Conservation (phyloP, 164 flowering plant genomes). For the Annona cherimola region DNA sequence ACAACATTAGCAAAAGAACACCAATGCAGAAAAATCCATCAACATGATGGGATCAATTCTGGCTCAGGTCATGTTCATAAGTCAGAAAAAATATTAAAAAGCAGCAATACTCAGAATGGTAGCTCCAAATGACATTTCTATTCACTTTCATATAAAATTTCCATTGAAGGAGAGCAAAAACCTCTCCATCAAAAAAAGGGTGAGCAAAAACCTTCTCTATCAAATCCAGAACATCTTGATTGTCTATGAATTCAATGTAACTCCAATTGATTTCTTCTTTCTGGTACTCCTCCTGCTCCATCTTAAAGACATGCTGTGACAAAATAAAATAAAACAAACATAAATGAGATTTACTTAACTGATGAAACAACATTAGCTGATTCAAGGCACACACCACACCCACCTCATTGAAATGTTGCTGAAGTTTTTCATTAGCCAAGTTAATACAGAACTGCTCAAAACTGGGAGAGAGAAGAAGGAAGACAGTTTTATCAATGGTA, state of each 20-base stretch:
- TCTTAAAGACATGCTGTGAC: constrained; percentile 90
- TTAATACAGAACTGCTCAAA: constrained; percentile 98
- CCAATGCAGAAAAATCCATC: background rate
- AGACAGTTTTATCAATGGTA: background rate
- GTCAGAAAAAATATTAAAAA: too few species aligned
- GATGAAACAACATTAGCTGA: background rate
- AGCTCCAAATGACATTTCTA: background rate
- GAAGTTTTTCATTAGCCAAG: constrained; percentile 98
- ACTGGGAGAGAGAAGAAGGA: constrained; percentile 29
- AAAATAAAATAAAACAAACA: background rate
- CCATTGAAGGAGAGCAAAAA: background rate
- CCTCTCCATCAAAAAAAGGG: background rate
- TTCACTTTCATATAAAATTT: too few species aligned
- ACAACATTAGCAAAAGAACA: too few species aligned
- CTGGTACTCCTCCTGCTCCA: constrained; percentile 94
- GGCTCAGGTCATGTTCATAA: background rate
- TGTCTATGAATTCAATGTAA: constrained; percentile 94
- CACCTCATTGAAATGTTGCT: constrained; percentile 98
- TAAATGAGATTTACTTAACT: too few species aligned
- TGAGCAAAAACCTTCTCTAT: constrained; percentile 75
- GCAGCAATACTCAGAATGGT: background rate
- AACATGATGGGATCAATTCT: background rate
- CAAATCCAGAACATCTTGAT: constrained; percentile 92
- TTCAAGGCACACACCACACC: background rate
- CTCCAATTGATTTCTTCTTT: constrained; percentile 93